Evolutionary conservation across 176 grass and related monocot species (phyloP), one percentile per base, ranked within the genome.

Genomic region (Oryza nivara): DNA sequence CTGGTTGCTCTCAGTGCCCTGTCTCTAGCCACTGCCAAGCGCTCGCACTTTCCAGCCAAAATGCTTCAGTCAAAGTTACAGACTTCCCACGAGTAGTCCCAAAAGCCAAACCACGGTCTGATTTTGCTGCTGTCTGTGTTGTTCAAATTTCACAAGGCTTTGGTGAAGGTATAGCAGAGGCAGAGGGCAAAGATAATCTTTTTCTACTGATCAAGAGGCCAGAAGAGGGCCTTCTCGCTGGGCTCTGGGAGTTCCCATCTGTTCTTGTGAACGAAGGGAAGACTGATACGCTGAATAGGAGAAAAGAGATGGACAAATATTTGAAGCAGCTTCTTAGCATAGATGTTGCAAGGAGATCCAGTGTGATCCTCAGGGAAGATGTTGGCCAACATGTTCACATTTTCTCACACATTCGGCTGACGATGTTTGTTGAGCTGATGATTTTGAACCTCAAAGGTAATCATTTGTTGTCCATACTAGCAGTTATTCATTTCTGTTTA

Each of bases 201-300:
- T 89, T 93, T 87, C 78, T 98, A 68, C 71, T 95, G 78, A 83
- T 93, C 41, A 95, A 95, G 81, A 92, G 96, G 82, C 96, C 96
- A 48, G 87, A 95, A 65, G 65, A 90, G 54, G 96, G 96, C n/a
- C 91, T 98, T 74, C 96, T 98, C 63, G 96, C 96, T 38, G 96
- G 96, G 41, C 88, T 98, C 25, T 98, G 96, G 96, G 96, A 98
- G 84, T 98, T 98, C 74, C 96, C 96, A 74, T 87, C 84, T 5
- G 77, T 95, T 79, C 86, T 93, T 70, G 41, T 98, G 41, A 89
- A 82, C 0, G 77, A 93, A 95, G 67, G 43, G 41, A 80, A 58
- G 38, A 90, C 67, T 0, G 89, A 89, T 77, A 28, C 77, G 1
- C 32, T 49, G 12, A 86, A 80, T 41, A 98, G 96, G 74, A 92